Percentiles rank a stretch among this genome's conserved stretches.
Conservation (phyloP, 345 rosid species). For the Linum lewisii region DNA sequence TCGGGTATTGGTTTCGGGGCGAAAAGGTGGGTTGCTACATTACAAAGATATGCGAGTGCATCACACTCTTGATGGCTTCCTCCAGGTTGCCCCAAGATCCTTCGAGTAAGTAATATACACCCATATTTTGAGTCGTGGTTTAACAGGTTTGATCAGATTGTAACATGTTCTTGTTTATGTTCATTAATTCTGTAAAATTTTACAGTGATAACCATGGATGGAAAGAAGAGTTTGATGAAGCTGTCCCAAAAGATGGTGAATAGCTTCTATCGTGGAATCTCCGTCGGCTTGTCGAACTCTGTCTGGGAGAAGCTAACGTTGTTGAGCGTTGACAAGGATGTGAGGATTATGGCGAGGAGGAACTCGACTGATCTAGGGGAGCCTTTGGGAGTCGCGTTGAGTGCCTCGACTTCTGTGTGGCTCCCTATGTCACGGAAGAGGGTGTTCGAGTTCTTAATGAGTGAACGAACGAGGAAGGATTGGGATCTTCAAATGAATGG, state of each 20-base stretch:
- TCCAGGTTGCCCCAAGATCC: neutral
- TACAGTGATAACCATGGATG: no score
- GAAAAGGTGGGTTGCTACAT: neutral
- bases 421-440: neutral
- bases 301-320: neutral
- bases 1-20: neutral
- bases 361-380: neutral
- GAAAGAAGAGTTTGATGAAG: neutral
- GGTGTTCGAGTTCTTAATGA: neutral
- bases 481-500: neutral
- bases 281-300: neutral
- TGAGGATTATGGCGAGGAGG: neutral
- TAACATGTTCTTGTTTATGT: no score
- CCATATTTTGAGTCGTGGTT: neutral
- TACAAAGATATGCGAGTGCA: neutral
- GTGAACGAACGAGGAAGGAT: neutral
- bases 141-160: no score
- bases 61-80: neutral
- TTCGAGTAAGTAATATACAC: neutral
- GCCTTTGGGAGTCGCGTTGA: neutral
- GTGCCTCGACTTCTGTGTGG: neutral
- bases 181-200: no score
- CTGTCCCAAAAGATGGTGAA: neutral
- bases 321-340: neutral
- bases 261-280: neutral